A percentile compares a stretch with the other conserved stretches of the same genome.
These are phyloP conservation scores for Aspergillus caelatus DNA, from an alignment of 2,329 filamentous ascomycete species.

Conservation along the genomic window DNA sequence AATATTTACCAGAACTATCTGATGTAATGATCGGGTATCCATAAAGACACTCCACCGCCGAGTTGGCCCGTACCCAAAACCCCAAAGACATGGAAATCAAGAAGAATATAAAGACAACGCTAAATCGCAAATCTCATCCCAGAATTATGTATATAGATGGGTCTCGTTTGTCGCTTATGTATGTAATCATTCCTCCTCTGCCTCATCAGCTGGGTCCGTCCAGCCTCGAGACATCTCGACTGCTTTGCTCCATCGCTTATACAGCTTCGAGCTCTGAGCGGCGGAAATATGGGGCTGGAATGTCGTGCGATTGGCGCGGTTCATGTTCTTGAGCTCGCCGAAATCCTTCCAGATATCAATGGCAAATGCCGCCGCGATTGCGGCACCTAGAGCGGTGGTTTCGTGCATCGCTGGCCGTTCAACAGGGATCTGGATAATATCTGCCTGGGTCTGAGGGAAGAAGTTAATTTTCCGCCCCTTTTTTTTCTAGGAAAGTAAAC, in stretches of 20 bases:
- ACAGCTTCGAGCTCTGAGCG: conserved; percentile 64
- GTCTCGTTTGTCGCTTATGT: background rate
- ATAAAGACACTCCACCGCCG: conserved; percentile 16
- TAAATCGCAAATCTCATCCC: conserved; percentile 13
- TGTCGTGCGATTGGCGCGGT: conserved; percentile 67
- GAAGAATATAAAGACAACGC: conserved; percentile 13
- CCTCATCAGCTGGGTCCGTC: conserved; percentile 41
- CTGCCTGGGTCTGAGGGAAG: conserved; percentile 69
- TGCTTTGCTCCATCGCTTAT: conserved; percentile 73
- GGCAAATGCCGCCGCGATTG: conserved; percentile 86
- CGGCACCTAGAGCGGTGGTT: conserved; percentile 84
- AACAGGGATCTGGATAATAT: conserved; percentile 81
- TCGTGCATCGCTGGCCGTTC: conserved; percentile 86
- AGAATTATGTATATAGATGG: conserved; percentile 9
- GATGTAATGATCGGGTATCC: conserved; percentile 18
- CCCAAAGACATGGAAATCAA: conserved; percentile 9
- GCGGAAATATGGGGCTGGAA: conserved; percentile 69
- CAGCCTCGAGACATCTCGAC: conserved; percentile 80
- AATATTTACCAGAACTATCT: conserved; percentile 7
- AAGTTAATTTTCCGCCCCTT: conserved; percentile 16
- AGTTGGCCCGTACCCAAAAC: conserved; percentile 13
- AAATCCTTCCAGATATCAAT: conserved; percentile 77
- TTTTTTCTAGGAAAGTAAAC: background rate
- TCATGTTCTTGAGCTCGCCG: conserved; percentile 72
- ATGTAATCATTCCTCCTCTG: conserved; percentile 26